Base-by-base conservation (phyloP, 2,329 filamentous ascomycete genomes). In the Microsporum canis region DNA sequence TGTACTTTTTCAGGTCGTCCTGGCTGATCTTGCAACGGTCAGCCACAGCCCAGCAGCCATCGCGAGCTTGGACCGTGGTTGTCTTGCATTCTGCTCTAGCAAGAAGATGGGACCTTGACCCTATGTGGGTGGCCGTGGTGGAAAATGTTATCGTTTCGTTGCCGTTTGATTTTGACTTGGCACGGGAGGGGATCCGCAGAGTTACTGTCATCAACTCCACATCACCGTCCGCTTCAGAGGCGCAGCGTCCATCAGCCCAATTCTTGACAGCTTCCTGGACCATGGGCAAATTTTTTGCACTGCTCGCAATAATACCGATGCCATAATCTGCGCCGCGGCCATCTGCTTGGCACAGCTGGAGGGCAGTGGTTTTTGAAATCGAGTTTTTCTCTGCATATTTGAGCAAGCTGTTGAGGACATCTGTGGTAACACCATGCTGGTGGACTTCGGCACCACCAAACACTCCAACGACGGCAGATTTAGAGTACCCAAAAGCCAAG, bases 1-100 rank as follows among this genome's bases (percentile, higher is more conserved):
- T 79, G 64, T 72, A 77, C 58, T 73, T 71, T n/a, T 63, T 70
- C 51, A 79, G 74, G 47, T 78, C 68, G 7, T 65, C 57, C 1
- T 64, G 63, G 0, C 72, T 71, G 14, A 80, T 75, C 3, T 73
- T 71, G 60, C 77, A 80, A 41, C 68, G 67, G 5, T 64, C 58
- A 0, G 75, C 76, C 0, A 80, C 65, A 0, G 70, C 62, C 0
- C 61, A 67, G 47, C 77, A 79, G 47, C 68, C 64, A 58, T 79
- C 75, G 1, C 72, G 73, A 0, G 67, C 65, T 1, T 65, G 64
- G 7, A 77, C 74, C 41, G 74, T 66, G 8, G 68, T 65, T 7
- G 51, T 45, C 23, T 56, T 39, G 31, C 61, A 63, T 29, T 36
- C 34, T 36, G 34, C 34, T 36, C 34, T 36, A 10, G 34, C 34